phyloP scores from a whole-genome alignment of 176 grass and related monocot genomes.

The Oryza meyeriana region DNA sequence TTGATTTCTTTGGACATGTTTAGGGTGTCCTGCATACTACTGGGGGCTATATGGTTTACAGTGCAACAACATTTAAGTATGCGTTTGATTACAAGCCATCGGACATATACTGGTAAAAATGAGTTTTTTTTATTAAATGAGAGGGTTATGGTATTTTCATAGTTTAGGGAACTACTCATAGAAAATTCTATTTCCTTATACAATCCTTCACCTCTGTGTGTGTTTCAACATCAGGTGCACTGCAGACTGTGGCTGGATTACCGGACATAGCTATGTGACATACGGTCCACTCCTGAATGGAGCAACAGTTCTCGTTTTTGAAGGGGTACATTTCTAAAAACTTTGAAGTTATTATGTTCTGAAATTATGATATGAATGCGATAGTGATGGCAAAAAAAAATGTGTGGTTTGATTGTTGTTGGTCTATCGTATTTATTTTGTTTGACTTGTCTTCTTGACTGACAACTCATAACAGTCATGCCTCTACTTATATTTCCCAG shows the following conservation, averaged over 20 bases:
- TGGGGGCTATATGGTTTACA: conserved; percentile 98
- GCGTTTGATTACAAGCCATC: conserved; percentile 94
- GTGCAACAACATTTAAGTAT: conserved; percentile 97
- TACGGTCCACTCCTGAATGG: conserved; percentile 89
- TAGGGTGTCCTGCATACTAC: conserved; percentile 97
- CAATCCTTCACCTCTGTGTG: not conserved
- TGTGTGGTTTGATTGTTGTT: not conserved
- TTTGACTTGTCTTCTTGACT: conserved; percentile 16
- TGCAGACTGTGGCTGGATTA: conserved; percentile 91
- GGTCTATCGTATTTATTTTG: not conserved
- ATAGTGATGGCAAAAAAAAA: conserved; percentile 20
- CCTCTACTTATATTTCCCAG: conserved; percentile 12
- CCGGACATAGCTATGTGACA: conserved; percentile 82
- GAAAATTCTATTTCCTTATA: conserved; percentile 13
- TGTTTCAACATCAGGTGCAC: conserved; percentile 65
- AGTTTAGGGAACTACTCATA: not conserved
- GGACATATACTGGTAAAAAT: conserved; percentile 90
- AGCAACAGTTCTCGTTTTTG: conserved; percentile 71
- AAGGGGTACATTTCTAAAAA: conserved; percentile 65
- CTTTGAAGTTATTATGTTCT: not conserved
- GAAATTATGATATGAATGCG: not conserved
- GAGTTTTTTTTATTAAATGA: conserved; percentile 16
- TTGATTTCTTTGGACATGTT: conserved; percentile 36
- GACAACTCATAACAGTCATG: not conserved
- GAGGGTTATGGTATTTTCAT: conserved; percentile 1